phyloP scores from a whole-genome alignment of 2,329 filamentous ascomycete genomes.

The Aspergillus intermedius region DNA sequence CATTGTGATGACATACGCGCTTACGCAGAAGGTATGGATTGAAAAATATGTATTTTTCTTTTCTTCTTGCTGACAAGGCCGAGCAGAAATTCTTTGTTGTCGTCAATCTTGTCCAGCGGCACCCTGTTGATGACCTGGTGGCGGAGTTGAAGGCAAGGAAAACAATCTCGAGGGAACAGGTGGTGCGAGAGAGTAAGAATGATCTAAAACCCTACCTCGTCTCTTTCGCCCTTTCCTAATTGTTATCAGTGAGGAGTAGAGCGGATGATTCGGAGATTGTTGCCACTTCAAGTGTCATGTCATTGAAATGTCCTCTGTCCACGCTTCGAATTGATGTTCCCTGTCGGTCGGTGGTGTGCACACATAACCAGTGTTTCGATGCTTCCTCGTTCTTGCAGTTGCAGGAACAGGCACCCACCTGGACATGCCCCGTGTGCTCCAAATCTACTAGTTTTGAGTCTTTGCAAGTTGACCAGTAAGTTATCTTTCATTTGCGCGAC shows the following conservation, averaged over 20 bases:
- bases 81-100: constrained; percentile 64
- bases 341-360: constrained; percentile 71
- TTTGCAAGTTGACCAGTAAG: constrained; percentile 80
- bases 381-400: constrained; percentile 85
- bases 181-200: constrained; percentile 69
- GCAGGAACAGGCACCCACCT: constrained; percentile 93
- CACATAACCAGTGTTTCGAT: constrained; percentile 92
- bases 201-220: no score
- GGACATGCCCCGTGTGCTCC: constrained; percentile 92
- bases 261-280: constrained; percentile 84
- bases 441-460: constrained; percentile 73
- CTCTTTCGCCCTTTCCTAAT: constrained; percentile 12
- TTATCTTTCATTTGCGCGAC: constrained; percentile 7
- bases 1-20: constrained; percentile 81
- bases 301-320: constrained; percentile 85
- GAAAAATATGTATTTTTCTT: not conserved
- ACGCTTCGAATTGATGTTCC: constrained; percentile 75
- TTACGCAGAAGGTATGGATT: constrained; percentile 70
- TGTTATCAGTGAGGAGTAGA: constrained; percentile 62
- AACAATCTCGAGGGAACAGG: constrained; percentile 71
- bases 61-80: constrained; percentile 4
- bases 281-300: constrained; percentile 79
- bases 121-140: constrained; percentile 66
- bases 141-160: constrained; percentile 58
- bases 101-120: constrained; percentile 67